phyloP scores from a whole-genome alignment of 2,329 filamentous ascomycete genomes.

The Exserohilum rostratum region DNA sequence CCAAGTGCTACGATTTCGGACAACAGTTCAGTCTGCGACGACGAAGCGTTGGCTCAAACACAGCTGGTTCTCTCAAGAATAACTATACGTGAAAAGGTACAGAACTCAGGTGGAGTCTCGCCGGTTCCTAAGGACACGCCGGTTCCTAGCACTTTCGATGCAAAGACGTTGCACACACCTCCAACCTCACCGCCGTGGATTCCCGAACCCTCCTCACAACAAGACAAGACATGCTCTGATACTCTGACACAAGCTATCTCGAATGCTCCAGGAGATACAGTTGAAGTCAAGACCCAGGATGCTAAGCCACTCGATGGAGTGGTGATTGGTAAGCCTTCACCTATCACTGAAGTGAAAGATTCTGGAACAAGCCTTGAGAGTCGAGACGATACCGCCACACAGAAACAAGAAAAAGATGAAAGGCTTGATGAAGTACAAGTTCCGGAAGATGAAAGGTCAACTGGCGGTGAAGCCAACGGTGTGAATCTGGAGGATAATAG shows the following conservation, averaged over 20 bases:
- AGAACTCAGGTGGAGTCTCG: not conserved
- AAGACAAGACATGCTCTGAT: not conserved
- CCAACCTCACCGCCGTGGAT: not conserved
- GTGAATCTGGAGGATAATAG: not conserved
- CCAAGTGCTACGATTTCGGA: not conserved
- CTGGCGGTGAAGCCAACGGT: not conserved
- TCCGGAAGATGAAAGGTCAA: not conserved
- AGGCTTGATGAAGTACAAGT: not conserved
- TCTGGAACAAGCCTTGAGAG: not conserved
- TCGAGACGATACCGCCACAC: not conserved
- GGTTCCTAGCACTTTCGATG: too few species aligned
- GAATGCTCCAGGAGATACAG: not conserved
- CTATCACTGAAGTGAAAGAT: not conserved
- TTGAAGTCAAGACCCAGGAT: not conserved
- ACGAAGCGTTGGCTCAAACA: not conserved
- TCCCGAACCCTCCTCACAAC: too few species aligned
- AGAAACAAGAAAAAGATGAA: too few species aligned
- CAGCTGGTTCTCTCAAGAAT: not conserved
- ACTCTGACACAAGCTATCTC: not conserved
- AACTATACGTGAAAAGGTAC: not conserved
- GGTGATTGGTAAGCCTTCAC: not conserved
- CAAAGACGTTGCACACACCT: not conserved
- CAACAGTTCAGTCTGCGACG: not conserved
- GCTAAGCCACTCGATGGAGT: not conserved
- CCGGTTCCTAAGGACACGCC: not conserved